Evolutionary conservation across 805 yeast genomes (phyloP).

Genomic region (Ogataea angusta): DNA sequence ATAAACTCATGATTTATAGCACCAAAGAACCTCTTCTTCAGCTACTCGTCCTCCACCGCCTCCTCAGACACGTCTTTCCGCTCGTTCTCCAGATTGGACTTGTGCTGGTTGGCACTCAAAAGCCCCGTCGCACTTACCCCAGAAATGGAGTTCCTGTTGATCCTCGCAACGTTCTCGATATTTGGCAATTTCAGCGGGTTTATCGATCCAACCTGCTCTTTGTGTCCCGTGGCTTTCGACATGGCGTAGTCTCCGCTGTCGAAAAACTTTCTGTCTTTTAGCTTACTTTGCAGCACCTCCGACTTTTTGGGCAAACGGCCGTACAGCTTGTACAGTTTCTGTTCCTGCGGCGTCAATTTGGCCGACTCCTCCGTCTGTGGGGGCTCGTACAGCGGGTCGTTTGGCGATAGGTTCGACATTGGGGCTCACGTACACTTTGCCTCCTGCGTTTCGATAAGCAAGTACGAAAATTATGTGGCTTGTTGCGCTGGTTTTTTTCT

Average conservation of each 20-base stretch:
- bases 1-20: background rate
- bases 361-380: conserved; percentile 43
- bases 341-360: conserved; percentile 72
- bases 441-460: conserved; percentile 8
- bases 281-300: conserved; percentile 68
- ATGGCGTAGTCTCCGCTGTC: conserved; percentile 94
- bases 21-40: conserved; percentile 11
- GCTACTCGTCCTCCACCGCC: conserved; percentile 16
- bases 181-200: conserved; percentile 46
- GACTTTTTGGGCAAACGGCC: conserved; percentile 83
- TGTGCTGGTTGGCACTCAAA: conserved; percentile 48
- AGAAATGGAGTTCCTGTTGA: conserved; percentile 57
- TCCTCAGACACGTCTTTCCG: conserved; percentile 32
- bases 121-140: conserved; percentile 36
- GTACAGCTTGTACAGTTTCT: conserved; percentile 71
- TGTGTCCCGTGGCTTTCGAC: conserved; percentile 58
- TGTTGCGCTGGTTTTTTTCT: background rate
- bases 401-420: conserved; percentile 27
- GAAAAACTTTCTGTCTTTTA: conserved; percentile 86
- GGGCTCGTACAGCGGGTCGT: conserved; percentile 50
- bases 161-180: conserved; percentile 57
- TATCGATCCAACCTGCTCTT: conserved; percentile 30
- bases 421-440: conserved; percentile 7
- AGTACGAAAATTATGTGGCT: conserved; percentile 7
- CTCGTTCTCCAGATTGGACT: conserved; percentile 54